Percentiles rank a stretch among this genome's conserved stretches.
Evolutionary conservation across 345 rosid species (phyloP).

Genomic region (Excoecaria agallocha): DNA sequence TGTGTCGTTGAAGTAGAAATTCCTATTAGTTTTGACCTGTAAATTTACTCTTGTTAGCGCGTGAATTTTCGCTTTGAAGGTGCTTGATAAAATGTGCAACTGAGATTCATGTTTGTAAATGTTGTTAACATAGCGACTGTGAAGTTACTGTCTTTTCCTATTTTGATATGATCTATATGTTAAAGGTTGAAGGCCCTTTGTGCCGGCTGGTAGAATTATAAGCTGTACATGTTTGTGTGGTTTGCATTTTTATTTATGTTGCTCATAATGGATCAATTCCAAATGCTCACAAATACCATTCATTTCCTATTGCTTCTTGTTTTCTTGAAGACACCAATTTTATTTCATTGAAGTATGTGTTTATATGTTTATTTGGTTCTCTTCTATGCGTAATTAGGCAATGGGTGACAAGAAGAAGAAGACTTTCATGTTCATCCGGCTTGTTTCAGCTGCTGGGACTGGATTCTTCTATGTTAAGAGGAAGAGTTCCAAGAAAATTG

Average conservation of each 20-base stretch:
- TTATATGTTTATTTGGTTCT: not conserved
- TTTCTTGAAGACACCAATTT: not conserved
- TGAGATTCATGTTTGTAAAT: not conserved
- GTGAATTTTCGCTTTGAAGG: not conserved
- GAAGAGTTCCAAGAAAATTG: constrained; percentile 73
- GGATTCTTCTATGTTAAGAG: constrained; percentile 95
- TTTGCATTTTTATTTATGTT: not conserved
- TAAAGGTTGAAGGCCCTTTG: not conserved
- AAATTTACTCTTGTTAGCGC: not conserved
- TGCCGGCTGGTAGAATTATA: not conserved
- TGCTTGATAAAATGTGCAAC: constrained; percentile 15
- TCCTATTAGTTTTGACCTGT: not conserved
- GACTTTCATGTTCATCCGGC: constrained; percentile 84
- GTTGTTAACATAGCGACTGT: not conserved
- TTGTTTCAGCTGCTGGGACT: constrained; percentile 93
- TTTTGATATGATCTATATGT: not conserved
- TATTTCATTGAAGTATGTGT: not conserved
- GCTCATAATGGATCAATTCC: not conserved
- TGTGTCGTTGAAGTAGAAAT: too few relatives aligned
- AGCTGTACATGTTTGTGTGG: not conserved
- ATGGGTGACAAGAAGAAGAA: constrained; percentile 95
- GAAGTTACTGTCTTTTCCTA: too few relatives aligned
- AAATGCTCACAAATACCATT: not conserved
- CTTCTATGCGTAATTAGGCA: constrained; percentile 8
- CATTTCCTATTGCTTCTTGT: not conserved